phyloP scores from a whole-genome alignment of 2,329 filamentous ascomycete genomes.

The Neonectria faginata region DNA sequence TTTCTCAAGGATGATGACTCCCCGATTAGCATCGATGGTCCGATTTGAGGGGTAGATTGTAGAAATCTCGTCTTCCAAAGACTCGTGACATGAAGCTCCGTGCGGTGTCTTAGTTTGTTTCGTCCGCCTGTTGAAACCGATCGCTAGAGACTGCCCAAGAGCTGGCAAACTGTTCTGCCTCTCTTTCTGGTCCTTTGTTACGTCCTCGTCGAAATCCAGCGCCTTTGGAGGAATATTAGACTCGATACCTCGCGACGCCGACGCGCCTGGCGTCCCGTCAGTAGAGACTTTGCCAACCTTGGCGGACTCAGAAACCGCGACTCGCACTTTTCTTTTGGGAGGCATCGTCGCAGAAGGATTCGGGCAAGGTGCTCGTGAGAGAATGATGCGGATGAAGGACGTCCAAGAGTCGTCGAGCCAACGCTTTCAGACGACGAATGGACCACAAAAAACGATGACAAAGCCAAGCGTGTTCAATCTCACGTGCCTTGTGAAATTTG shows the following conservation, averaged over 20 bases:
- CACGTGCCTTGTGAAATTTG: too few relatives aligned
- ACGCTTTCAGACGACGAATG: too few relatives aligned
- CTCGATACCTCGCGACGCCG: not conserved
- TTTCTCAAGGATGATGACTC: slow-evolving; percentile 88
- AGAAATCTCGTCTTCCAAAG: slow-evolving; percentile 69
- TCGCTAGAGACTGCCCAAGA: slow-evolving; percentile 19
- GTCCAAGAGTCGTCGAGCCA: too few relatives aligned
- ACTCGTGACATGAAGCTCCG: not conserved
- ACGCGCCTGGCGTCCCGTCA: not conserved
- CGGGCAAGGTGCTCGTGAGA: too few relatives aligned
- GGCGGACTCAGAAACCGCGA: not conserved
- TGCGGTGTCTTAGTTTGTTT: too few relatives aligned
- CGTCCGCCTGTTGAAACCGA: not conserved
- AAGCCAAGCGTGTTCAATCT: too few relatives aligned
- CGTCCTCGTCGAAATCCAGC: slow-evolving; percentile 16
- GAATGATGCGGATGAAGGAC: too few relatives aligned
- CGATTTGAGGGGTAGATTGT: slow-evolving; percentile 80
- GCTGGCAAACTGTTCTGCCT: slow-evolving; percentile 20
- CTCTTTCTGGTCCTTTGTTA: slow-evolving; percentile 11
- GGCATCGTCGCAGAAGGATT: not conserved
- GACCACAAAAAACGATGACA: too few relatives aligned
- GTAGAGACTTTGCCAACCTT: slow-evolving; percentile 6
- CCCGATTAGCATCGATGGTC: slow-evolving; percentile 84
- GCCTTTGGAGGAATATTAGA: not conserved
- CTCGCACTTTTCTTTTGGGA: slow-evolving; percentile 18